Base-by-base conservation (phyloP, 2,329 filamentous ascomycete genomes). In the Sporothrix inflata region DNA sequence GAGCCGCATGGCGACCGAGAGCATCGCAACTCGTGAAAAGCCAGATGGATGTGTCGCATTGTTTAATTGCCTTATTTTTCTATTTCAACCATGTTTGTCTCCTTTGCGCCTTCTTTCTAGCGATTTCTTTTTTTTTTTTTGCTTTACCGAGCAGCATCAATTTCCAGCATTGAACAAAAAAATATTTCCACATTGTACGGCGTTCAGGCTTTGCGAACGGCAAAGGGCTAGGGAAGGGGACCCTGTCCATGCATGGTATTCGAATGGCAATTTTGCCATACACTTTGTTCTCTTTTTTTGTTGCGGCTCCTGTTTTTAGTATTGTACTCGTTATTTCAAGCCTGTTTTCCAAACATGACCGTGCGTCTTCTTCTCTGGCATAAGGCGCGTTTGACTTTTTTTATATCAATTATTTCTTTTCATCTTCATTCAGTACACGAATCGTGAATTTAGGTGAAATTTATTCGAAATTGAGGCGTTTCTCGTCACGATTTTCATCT, bases 101-200 rank as follows among this genome's bases (percentile, higher is more conserved):
- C 24, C n/a, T 63, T 63, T 27, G 24, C 3, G 24, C 42, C 47
- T 42, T 19, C n/a, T 57, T 49, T 2, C 38, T 38, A 45, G 42
- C 38, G 61, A 45, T 19, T 11, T 66, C 61, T 27, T 40, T 65
- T 60, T 27, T 40, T 65, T 60, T 30, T 67, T 67, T 61, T 12
- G 1, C 68, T 68, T 38, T 21, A 40, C 30, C 34, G 30, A 61
- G 30, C 57, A 61, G 19, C 57, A 21, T 40, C 30, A 11, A 21
- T 51, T 38, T 40, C 34, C 30, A 51, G 16, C 61, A 49, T 30
- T 19, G 9, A 42, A 24, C 60, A 42, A 65, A 16, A 21, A 42
- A 24, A 7, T 16, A 21, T 21, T 27, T 65, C 9, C 60, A 27
- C 12, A 45, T 45, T 45, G 60, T 45, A 65, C 8, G 60, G 60